Evolutionary conservation across 202 grass and related monocot genomes (phyloP), one percentile per base, ranked within the genome.

Genomic region (Schoenoplectus tabernaemontani): DNA sequence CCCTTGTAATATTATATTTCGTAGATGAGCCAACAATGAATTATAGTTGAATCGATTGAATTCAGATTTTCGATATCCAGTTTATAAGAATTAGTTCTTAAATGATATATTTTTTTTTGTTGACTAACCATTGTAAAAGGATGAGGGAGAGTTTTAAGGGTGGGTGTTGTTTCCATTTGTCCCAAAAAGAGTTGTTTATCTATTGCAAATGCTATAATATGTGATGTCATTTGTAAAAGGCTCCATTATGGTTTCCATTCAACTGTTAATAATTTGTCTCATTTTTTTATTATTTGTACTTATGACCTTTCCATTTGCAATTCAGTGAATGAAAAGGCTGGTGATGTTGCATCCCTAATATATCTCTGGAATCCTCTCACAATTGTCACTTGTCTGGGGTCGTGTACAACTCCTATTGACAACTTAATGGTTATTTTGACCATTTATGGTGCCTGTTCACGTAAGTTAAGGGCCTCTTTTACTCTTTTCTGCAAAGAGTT

Each of bases 351-450:
- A 74, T 95, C 92, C 78, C 85, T 96, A 63, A 87, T 99, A 83
- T 99, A 96, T 91, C 54, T 99, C 78, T 99, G 96, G 96, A 99
- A 99, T 57, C 96, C 96, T 56, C 86, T 93, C 85, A 85, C 90
- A 82, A 91, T 98, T 83, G 79, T 98, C 61, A 91, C 88, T 78
- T 98, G 96, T 81, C 48, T 95, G 48, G 96, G 91, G 59, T 95
- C 88, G 41, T 95, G 89, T 76, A 92, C 96, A 85, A 90, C 91
- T 64, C 96, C 96, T 44, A 85, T 98, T 16, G 90, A 98, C 82
- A 98, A 98, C 87, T 92, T 98, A 70, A 92, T 98, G 89, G 88
- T 87, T 62, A 84, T 99, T 77, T 65, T 89, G 82, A 85, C 91
- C 79, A 90, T 99, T 28, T 95, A 91, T 73, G 96, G 92, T 87